Conservation (phyloP, 306 rosid species). For the Myrica gale region DNA sequence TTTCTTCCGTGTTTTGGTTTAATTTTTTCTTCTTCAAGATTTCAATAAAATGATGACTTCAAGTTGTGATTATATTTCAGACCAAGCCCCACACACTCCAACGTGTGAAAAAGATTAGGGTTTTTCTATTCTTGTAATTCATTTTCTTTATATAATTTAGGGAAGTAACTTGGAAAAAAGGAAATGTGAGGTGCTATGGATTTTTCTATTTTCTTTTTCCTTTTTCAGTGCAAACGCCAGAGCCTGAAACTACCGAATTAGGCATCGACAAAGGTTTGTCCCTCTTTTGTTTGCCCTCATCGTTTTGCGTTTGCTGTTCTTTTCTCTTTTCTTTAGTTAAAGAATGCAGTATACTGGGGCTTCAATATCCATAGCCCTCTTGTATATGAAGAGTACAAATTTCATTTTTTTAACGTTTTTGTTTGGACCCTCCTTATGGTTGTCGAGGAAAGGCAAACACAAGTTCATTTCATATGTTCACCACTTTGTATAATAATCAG, state of each 20-base stretch:
- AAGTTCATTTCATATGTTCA: background rate
- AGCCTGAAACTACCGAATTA: background rate
- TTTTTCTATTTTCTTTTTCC: background rate
- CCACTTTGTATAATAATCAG: too few species aligned
- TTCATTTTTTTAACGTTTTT: background rate
- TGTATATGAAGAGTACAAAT: background rate
- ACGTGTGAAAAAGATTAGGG: background rate
- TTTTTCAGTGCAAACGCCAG: constrained; percentile 13
- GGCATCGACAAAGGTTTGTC: background rate
- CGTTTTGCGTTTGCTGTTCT: background rate
- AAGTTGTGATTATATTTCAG: background rate
- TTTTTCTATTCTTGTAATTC: background rate
- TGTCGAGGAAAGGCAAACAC: background rate
- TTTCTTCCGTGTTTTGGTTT: background rate
- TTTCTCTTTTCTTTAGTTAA: background rate
- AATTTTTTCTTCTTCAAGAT: background rate
- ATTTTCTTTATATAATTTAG: background rate
- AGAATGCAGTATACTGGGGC: background rate
- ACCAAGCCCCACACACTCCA: background rate
- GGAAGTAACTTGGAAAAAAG: background rate
- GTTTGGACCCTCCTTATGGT: background rate
- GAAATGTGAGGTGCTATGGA: background rate
- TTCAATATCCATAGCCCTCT: background rate
- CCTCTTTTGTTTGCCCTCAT: background rate
- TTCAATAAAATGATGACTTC: background rate